phyloP scores from a whole-genome alignment of 1,139 yeast genomes.

The Protomyces macrosporus region DNA sequence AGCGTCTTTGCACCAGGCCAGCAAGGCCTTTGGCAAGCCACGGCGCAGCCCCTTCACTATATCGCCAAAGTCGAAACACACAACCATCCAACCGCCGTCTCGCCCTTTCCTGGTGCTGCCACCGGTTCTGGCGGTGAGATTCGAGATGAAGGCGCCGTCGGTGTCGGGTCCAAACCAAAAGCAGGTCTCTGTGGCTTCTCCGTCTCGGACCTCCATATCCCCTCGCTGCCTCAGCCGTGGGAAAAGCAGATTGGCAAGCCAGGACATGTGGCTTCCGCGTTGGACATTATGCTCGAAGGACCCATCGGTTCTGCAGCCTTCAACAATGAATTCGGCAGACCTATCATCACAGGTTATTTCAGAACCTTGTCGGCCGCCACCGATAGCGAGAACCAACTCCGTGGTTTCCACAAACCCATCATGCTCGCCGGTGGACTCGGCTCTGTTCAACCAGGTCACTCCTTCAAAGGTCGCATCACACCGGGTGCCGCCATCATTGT shows the following conservation, averaged over 20 bases:
- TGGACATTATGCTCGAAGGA: constrained; percentile 95
- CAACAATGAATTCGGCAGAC: constrained; percentile 98
- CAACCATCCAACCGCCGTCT: constrained; percentile 98
- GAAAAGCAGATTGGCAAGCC: constrained; percentile 86
- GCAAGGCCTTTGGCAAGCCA: constrained; percentile 52
- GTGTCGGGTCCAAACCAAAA: constrained; percentile 94
- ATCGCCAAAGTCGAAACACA: constrained; percentile 96
- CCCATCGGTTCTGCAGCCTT: constrained; percentile 98
- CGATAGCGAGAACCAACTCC: constrained; percentile 58
- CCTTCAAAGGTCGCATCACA: constrained; percentile 82
- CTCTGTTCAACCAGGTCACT: constrained; percentile 86
- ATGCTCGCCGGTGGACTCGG: constrained; percentile 99
- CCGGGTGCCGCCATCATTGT: constrained; percentile 92
- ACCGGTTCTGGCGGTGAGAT: constrained; percentile 99
- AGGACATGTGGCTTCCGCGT: constrained; percentile 81
- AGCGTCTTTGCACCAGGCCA: constrained; percentile 65
- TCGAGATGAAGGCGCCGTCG: constrained; percentile 99
- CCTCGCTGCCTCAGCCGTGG: constrained; percentile 88
- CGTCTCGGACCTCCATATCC: constrained; percentile 85
- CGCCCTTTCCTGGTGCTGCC: constrained; percentile 99
- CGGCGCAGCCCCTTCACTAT: constrained; percentile 76
- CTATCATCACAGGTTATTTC: constrained; percentile 94
- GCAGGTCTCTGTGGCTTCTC: constrained; percentile 94
- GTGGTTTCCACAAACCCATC: constrained; percentile 98
- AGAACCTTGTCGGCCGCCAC: constrained; percentile 87